These are phyloP conservation scores for Aspergillus alliaceus DNA, from an alignment of 2,329 filamentous ascomycete genomes.

Conservation along the genomic window DNA sequence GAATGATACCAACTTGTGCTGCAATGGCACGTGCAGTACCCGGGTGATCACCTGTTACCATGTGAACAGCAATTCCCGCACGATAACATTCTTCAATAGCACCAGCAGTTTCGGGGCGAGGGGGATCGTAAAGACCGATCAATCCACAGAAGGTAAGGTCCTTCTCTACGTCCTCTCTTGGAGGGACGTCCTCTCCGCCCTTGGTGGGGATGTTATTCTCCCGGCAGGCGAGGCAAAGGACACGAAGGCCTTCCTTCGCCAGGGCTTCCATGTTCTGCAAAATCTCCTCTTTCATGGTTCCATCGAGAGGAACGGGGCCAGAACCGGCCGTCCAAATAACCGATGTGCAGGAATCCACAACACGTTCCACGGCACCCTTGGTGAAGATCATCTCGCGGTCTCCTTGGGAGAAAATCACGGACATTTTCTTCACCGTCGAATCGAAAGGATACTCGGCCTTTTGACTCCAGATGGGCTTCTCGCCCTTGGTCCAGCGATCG, in stretches of 20 bases:
- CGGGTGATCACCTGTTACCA: conserved; percentile 81
- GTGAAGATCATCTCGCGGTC: conserved; percentile 38
- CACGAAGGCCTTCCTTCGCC: conserved; percentile 66
- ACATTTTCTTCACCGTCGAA: conserved; percentile 75
- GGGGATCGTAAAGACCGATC: conserved; percentile 82
- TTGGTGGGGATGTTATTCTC: conserved; percentile 14
- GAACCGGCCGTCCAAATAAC: conserved; percentile 46
- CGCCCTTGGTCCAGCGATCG: conserved; percentile 51
- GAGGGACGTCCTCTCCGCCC: conserved; percentile 20
- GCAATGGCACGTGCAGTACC: conserved; percentile 78
- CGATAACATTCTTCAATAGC: conserved; percentile 69
- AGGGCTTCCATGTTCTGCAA: conserved; percentile 69
- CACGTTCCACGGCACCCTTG: conserved; percentile 64
- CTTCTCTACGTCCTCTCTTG: conserved; percentile 64
- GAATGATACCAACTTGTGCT: conserved; percentile 74
- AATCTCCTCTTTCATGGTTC: conserved; percentile 57
- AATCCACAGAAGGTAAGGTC: conserved; percentile 75
- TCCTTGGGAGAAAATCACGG: conserved; percentile 58
- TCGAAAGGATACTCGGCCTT: conserved; percentile 72
- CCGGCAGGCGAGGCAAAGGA: conserved; percentile 63
- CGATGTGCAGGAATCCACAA: conserved; percentile 62
- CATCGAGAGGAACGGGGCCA: conserved; percentile 48
- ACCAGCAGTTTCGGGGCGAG: conserved; percentile 73
- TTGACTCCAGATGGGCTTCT: conserved; percentile 55
- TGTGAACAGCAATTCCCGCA: conserved; percentile 77